Percentiles rank a stretch among this genome's conserved stretches.
Conservation (phyloP, 1,139 yeast species). For the Yamadazyma kanchanaburiensis region DNA sequence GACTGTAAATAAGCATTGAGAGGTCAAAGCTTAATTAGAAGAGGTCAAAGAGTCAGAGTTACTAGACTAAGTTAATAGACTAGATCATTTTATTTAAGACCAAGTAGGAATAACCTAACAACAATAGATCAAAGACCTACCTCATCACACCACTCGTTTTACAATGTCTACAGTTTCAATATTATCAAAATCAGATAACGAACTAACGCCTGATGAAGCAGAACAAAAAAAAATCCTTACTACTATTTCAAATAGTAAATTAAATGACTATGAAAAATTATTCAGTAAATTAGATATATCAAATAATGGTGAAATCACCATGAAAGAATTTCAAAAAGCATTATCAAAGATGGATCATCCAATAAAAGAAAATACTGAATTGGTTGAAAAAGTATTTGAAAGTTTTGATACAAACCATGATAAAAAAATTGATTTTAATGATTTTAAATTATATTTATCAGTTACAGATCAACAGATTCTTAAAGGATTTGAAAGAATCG, state of each 20-base stretch:
- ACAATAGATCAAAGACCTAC: too few species aligned
- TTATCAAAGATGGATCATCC: constrained; percentile 59
- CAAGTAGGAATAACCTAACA: too few species aligned
- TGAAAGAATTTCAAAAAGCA: constrained; percentile 54
- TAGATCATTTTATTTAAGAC: too few species aligned
- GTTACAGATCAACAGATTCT: constrained; percentile 69
- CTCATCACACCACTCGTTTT: not conserved
- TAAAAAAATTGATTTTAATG: constrained; percentile 53
- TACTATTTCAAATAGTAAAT: constrained; percentile 6
- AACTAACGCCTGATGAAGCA: constrained; percentile 4
- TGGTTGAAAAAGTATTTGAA: constrained; percentile 52
- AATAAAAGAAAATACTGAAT: constrained; percentile 58
- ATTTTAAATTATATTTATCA: constrained; percentile 57
- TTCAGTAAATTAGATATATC: constrained; percentile 52
- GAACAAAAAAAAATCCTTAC: constrained; percentile 8
- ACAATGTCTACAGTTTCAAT: constrained; percentile 5
- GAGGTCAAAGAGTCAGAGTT: too few species aligned
- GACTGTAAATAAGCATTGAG: constrained; percentile 3
- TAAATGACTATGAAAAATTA: constrained; percentile 24
- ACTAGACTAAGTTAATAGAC: too few species aligned
- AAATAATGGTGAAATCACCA: constrained; percentile 53
- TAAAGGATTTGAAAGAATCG: constrained; percentile 67
- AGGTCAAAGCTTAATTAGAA: too few species aligned
- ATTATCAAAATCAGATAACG: constrained; percentile 4
- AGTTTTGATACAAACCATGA: constrained; percentile 60